Percentiles rank a stretch among this genome's conserved stretches.
These are phyloP conservation scores for Yamadazyma philogaea DNA, from an alignment of 805 yeast genomes.

Conservation along the genomic window DNA sequence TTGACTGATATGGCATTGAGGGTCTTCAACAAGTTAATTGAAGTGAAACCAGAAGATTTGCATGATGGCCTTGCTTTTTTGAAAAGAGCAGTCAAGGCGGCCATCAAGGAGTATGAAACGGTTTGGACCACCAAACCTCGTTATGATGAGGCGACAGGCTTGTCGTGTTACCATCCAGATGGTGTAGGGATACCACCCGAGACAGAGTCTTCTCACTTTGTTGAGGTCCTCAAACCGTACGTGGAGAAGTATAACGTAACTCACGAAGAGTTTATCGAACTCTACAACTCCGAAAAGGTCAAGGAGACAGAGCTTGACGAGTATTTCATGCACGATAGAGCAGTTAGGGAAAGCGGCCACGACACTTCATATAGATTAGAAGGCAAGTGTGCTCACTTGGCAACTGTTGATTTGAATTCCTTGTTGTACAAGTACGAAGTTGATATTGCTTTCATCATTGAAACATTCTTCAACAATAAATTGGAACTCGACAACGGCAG, in stretches of 20 bases:
- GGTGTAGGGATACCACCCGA: conserved; percentile 97
- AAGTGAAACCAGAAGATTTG: conserved; percentile 33
- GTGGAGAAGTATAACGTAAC: conserved; percentile 56
- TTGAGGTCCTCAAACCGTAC: conserved; percentile 64
- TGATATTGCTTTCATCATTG: conserved; percentile 71
- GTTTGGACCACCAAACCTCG: conserved; percentile 83
- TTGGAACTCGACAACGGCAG: conserved; percentile 24
- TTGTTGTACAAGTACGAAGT: conserved; percentile 84
- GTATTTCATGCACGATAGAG: conserved; percentile 87
- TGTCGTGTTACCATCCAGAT: conserved; percentile 86
- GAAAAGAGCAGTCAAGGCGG: conserved; percentile 63
- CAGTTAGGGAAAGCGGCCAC: conserved; percentile 94
- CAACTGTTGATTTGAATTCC: conserved; percentile 86
- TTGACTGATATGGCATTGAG: conserved; percentile 85
- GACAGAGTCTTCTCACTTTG: conserved; percentile 87
- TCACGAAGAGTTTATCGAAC: conserved; percentile 59
- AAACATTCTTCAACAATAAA: conserved; percentile 51
- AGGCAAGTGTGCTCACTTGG: conserved; percentile 83
- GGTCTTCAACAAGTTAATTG: conserved; percentile 59
- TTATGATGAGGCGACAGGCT: conserved; percentile 65
- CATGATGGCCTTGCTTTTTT: conserved; percentile 56
- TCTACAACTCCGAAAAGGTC: conserved; percentile 64
- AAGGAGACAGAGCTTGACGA: conserved; percentile 81
- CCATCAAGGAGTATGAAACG: conserved; percentile 77
- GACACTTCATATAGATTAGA: conserved; percentile 90